Evolutionary conservation across 495 filamentous ascomycete genomes (phyloP).

Genomic region (Immersiella caudata): DNA sequence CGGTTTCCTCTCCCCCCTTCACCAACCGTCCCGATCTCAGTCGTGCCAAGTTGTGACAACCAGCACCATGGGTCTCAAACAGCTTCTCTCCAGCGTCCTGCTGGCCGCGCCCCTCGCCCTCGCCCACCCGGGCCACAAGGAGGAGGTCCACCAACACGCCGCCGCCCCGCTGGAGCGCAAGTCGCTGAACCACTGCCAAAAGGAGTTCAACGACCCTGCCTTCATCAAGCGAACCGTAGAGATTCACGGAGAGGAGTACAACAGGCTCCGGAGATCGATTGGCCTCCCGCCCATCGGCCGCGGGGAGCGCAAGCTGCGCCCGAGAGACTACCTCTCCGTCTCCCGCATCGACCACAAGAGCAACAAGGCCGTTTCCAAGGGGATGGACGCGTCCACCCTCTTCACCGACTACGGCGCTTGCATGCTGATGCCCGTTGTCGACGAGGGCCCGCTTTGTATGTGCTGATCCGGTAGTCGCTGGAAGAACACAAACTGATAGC

Average conservation of each 20-base stretch:
- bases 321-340: constrained; percentile 37
- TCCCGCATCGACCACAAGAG: constrained; percentile 56
- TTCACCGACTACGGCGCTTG: constrained; percentile 60
- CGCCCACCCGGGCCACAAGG: constrained; percentile 36
- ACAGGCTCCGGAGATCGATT: constrained; percentile 25
- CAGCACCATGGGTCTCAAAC: constrained; percentile 35
- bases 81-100: constrained; percentile 29
- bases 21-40: background rate
- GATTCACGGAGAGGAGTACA: constrained; percentile 34
- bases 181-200: constrained; percentile 37
- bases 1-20: constrained; percentile 1
- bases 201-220: constrained; percentile 33
- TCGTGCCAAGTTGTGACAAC: constrained; percentile 7
- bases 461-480: constrained; percentile 17
- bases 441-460: constrained; percentile 60
- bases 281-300: constrained; percentile 20
- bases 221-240: constrained; percentile 37
- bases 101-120: constrained; percentile 33
- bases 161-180: constrained; percentile 35
- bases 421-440: constrained; percentile 58
- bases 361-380: constrained; percentile 53
- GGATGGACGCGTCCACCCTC: constrained; percentile 51
- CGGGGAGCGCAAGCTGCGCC: constrained; percentile 27
- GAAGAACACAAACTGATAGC: constrained; percentile 11
- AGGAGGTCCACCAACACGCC: constrained; percentile 30